Evolutionary conservation across 2,329 filamentous ascomycete genomes (phyloP), one percentile per base, ranked within the genome.

Genomic region (Alternaria brassicae): DNA sequence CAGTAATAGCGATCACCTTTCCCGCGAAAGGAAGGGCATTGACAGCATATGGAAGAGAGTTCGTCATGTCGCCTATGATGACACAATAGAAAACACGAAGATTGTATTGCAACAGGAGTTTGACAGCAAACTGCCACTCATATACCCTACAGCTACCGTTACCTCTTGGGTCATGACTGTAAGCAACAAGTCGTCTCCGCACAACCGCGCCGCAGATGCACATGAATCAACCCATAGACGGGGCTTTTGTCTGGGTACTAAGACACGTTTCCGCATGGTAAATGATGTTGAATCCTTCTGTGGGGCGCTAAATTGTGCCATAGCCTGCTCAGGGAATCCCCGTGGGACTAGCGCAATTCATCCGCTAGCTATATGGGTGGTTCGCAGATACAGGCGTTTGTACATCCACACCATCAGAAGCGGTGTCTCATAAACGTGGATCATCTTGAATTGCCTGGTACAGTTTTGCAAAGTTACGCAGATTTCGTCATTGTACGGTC

Each of bases 1-100:
- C 52, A 30, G 52, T 54, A 13, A 54, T 34, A n/a, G 41, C 52
- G n/a, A 54, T 54, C 1, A 48, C 41, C 6, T 30, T 54, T n/a
- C 41, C 52, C 6, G 25, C 27, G 5, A 54, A 54, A 30, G 52
- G 52, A 4, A 54, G 42, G 23, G 30, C 13, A 12, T 54, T 54
- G 41, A 54, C 52, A 19, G 52, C 52, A 39, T 54, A 48, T 7
- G 52, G 52, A 30, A 48, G 41, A 3, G 52, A 3, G 13, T 44
- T 34, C 13, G 17, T 15, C 13, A 30, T 54, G 23, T 39, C 25
- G 10, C 32, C 17, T 23, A 28, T 48, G 34, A 10, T 15, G 30
- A 39, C 17, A 30, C 6, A 28, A 4, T 6, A 47, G 2, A 40
- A 6, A 12, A 28, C 3, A 25, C 30, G 23, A 7, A 27, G 12